Base-by-base conservation (phyloP, 2,329 filamentous ascomycete genomes). In the Neodidymelliopsis sp. region DNA sequence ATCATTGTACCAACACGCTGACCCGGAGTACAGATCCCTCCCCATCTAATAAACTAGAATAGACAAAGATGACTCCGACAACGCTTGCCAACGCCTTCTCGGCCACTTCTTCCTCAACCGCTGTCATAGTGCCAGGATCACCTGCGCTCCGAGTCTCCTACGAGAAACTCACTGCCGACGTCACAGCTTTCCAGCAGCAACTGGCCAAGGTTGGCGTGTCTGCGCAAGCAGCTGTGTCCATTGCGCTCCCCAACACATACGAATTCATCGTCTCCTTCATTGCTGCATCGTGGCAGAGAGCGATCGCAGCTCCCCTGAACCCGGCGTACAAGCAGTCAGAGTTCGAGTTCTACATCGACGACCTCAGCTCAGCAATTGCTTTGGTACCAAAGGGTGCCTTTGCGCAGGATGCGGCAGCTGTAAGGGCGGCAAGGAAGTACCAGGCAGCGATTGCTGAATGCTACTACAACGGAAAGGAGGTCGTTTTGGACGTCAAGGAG, bases 291-390 rank as follows among this genome's bases (percentile, higher is more conserved):
- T 91, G 87, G 84, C 90, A 94, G 77, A 83, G 91, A 63, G 89
- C 81, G 22, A 87, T 94, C 60, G 90, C 90, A 6, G 91, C 91
- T 3, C 91, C 90, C n/a, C 78, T 96, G 58, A 95, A 96, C 73
- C 85, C 90, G 29, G 87, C 86, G 33, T 95, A 95, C 79, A 95
- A 92, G 77, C 89, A 94, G 74, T 86, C 86, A 48, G 90, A 95
- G 73, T 94, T 93, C 70, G 90, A 94, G 71, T 95, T 95, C 75
- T 95, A 94, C 74, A 93, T 96, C 65, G 87, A 91, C 57, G 90
- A 96, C 69, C 80, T 95, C 62, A 89, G 86, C 68, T 93, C 90
- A 4, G 87, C 87, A 24, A 77, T 95, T 50, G 83, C 91, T 23
- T 79, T 95, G 25, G 87, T 95, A 8, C 90, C 90, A 10, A 80